These are phyloP conservation scores for Pontederia crassipes DNA, from an alignment of 176 grass and related monocot species.

Conservation along the genomic window DNA sequence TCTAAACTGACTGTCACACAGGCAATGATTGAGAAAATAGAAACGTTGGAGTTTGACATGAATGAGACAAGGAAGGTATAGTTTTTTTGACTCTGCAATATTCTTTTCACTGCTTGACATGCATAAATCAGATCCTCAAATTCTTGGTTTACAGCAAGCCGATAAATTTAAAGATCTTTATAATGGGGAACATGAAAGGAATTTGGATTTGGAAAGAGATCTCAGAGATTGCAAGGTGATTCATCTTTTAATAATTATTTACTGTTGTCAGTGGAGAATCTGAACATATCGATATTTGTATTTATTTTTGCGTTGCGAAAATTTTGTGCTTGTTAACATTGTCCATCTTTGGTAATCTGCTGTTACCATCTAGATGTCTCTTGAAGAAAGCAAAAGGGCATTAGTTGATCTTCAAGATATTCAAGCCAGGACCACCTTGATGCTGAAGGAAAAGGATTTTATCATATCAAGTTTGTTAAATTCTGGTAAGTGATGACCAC, in stretches of 20 bases:
- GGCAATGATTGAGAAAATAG: slow-evolving; percentile 53
- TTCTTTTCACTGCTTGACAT: background rate
- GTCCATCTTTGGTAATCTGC: background rate
- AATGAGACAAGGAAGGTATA: slow-evolving; percentile 46
- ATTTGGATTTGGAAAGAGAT: slow-evolving; percentile 44
- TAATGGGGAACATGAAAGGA: slow-evolving; percentile 46
- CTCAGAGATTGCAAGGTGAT: slow-evolving; percentile 58
- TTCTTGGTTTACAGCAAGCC: slow-evolving; percentile 43
- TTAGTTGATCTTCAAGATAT: slow-evolving; percentile 49
- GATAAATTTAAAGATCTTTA: slow-evolving; percentile 46
- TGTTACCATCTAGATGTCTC: slow-evolving; percentile 32
- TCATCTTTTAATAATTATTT: slow-evolving; percentile 2
- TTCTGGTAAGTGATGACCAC: slow-evolving; percentile 34
- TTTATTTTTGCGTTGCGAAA: background rate
- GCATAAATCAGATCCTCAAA: background rate
- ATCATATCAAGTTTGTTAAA: slow-evolving; percentile 65
- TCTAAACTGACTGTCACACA: slow-evolving; percentile 16
- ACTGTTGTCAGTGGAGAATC: background rate
- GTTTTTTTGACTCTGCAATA: slow-evolving; percentile 7
- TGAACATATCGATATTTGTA: background rate
- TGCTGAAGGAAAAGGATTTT: slow-evolving; percentile 60
- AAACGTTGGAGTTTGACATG: slow-evolving; percentile 44
- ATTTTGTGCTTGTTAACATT: background rate
- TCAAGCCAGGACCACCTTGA: slow-evolving; percentile 26
- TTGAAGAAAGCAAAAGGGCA: slow-evolving; percentile 41